Evolutionary conservation across 1,284 basidiomycete species (phyloP).

Genomic region (Apiotrichum porosum): DNA sequence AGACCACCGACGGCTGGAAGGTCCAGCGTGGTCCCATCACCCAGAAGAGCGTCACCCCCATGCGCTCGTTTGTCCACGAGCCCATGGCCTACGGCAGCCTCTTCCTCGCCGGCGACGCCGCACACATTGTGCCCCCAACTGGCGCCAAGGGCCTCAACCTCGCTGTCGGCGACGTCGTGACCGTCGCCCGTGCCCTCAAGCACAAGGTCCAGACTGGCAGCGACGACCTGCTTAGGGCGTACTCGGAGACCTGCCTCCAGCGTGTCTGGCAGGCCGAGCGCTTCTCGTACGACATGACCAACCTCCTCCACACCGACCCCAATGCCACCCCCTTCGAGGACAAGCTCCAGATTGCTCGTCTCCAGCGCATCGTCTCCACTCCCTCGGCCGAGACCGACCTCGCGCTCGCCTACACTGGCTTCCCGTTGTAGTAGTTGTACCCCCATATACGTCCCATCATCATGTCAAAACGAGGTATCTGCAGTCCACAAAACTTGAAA

Average conservation of each 20-base stretch:
- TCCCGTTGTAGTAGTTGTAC: slow-evolving; percentile 20
- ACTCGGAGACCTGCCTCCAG: slow-evolving; percentile 15
- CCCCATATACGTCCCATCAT: no score
- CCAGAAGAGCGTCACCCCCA: slow-evolving; percentile 20
- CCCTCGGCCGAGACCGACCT: slow-evolving; percentile 11
- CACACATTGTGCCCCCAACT: slow-evolving; percentile 19
- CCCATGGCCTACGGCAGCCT: slow-evolving; percentile 21
- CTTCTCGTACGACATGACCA: slow-evolving; percentile 23
- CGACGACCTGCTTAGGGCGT: slow-evolving; percentile 12
- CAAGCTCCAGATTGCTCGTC: slow-evolving; percentile 15
- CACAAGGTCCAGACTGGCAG: slow-evolving; percentile 14
- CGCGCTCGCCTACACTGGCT: slow-evolving; percentile 18
- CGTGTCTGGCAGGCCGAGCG: slow-evolving; percentile 23
- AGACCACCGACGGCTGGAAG: slow-evolving; percentile 19
- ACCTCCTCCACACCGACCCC: slow-evolving; percentile 18
- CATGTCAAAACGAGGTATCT: no score
- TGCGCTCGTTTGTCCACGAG: slow-evolving; percentile 21
- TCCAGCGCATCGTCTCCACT: slow-evolving; percentile 14
- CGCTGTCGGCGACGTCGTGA: slow-evolving; percentile 19
- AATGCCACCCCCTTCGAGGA: slow-evolving; percentile 9
- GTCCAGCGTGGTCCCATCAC: slow-evolving; percentile 13
- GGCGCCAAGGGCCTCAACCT: slow-evolving; percentile 22
- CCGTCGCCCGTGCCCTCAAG: slow-evolving; percentile 17
- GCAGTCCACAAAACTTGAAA: no score
- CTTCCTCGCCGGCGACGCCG: slow-evolving; percentile 20